Conservation (phyloP, 75 land plant species). For the Isoetes taiwanensis region DNA sequence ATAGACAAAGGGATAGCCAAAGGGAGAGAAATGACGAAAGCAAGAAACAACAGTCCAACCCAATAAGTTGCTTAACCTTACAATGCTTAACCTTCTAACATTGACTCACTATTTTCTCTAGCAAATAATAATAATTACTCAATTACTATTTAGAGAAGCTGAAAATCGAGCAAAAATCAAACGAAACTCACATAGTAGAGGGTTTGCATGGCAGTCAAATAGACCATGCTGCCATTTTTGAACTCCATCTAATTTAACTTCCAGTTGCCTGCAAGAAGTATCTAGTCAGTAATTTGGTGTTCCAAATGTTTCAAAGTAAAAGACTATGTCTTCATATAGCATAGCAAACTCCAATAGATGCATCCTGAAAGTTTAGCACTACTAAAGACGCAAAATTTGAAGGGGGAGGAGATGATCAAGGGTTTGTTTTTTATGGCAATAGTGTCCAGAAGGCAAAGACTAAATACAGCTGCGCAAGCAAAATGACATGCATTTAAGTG, state of each 20-base stretch:
- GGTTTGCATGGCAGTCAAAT: background rate
- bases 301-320: background rate
- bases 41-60: background rate
- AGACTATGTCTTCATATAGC: too few species aligned
- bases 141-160: background rate
- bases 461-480: too few species aligned
- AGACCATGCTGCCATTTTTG: constrained; percentile 1
- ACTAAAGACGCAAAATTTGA: too few species aligned
- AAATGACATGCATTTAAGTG: too few species aligned
- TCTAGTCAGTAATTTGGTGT: background rate
- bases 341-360: too few species aligned
- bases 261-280: background rate
- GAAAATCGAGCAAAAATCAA: background rate
- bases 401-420: too few species aligned
- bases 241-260: background rate
- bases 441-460: too few species aligned
- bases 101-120: background rate
- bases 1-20: too few species aligned
- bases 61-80: background rate
- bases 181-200: background rate
- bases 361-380: too few species aligned
- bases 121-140: background rate
- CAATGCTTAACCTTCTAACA: background rate
- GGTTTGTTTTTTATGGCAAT: too few species aligned
- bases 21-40: too few species aligned